Percentiles rank a stretch among this genome's conserved stretches.
phyloP scores from a whole-genome alignment of 805 yeast species.

The Ogataea sp. region DNA sequence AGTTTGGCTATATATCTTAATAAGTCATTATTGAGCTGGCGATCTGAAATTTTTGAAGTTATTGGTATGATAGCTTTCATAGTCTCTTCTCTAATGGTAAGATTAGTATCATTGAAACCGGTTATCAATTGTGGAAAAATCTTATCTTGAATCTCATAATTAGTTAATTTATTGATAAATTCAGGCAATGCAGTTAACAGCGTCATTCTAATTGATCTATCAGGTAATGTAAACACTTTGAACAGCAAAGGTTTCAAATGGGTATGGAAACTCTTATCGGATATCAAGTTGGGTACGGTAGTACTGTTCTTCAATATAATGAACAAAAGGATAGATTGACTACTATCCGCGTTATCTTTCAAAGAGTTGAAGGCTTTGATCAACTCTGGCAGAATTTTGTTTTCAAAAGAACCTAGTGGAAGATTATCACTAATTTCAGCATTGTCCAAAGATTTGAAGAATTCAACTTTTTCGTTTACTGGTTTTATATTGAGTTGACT shows the following conservation, averaged over 20 bases:
- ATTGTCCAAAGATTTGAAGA: conserved; percentile 31
- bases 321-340: conserved; percentile 27
- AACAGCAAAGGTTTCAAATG: conserved; percentile 56
- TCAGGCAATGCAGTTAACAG: conserved; percentile 56
- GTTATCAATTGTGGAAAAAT: conserved; percentile 62
- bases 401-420: conserved; percentile 42
- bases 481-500: conserved; percentile 47
- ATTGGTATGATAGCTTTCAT: conserved; percentile 52
- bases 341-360: conserved; percentile 13
- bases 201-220: conserved; percentile 71
- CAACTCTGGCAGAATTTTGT: conserved; percentile 66
- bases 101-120: conserved; percentile 82
- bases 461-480: conserved; percentile 38
- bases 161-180: conserved; percentile 41
- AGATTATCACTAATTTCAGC: conserved; percentile 30
- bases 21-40: conserved; percentile 83
- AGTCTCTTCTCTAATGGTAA: conserved; percentile 73
- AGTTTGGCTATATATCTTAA: conserved; percentile 73
- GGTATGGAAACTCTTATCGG: conserved; percentile 27
- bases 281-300: conserved; percentile 21
- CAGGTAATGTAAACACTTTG: conserved; percentile 54
- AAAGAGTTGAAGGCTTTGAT: conserved; percentile 30
- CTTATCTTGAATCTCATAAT: conserved; percentile 56
- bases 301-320: conserved; percentile 29
- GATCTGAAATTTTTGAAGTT: conserved; percentile 57